Conservation (phyloP, 1,139 yeast genomes). For the Spencermartinsiella ligniputridi region DNA sequence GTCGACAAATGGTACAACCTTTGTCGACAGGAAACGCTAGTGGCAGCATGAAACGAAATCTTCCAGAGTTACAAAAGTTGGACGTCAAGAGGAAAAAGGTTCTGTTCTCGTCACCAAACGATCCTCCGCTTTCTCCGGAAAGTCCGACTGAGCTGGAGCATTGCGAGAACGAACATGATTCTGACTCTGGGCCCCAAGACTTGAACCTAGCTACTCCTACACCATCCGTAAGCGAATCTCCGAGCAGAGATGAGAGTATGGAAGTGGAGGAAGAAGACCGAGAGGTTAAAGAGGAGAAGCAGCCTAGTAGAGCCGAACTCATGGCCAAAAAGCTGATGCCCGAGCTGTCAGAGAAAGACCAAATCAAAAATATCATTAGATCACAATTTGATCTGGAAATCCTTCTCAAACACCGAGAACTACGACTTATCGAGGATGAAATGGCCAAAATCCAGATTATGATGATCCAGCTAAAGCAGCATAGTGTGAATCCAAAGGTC, state of each 20-base stretch:
- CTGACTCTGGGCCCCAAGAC: neutral
- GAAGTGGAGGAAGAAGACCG: neutral
- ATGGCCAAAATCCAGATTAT: conserved; percentile 59
- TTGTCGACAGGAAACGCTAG: too few relatives aligned
- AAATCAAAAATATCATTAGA: conserved; percentile 25
- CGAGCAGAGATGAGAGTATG: neutral
- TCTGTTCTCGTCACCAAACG: neutral
- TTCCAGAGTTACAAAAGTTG: neutral
- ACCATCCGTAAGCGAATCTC: conserved; percentile 9
- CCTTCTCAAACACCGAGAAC: conserved; percentile 63
- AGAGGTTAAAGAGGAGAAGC: neutral
- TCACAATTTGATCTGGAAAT: conserved; percentile 66
- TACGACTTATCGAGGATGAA: conserved; percentile 55
- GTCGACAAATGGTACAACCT: too few relatives aligned
- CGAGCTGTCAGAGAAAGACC: neutral
- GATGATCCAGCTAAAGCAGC: conserved; percentile 39
- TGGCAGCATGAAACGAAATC: neutral
- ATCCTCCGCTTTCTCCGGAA: conserved; percentile 1
- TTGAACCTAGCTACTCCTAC: conserved; percentile 12
- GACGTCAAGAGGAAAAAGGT: conserved; percentile 1
- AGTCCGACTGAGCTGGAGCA: neutral
- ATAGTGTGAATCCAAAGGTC: conserved; percentile 8
- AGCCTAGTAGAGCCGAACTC: neutral
- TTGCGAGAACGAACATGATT: neutral
- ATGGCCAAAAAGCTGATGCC: neutral